phyloP scores from a whole-genome alignment of 2,329 filamentous ascomycete species.

The Paraconiothyrium sp. region DNA sequence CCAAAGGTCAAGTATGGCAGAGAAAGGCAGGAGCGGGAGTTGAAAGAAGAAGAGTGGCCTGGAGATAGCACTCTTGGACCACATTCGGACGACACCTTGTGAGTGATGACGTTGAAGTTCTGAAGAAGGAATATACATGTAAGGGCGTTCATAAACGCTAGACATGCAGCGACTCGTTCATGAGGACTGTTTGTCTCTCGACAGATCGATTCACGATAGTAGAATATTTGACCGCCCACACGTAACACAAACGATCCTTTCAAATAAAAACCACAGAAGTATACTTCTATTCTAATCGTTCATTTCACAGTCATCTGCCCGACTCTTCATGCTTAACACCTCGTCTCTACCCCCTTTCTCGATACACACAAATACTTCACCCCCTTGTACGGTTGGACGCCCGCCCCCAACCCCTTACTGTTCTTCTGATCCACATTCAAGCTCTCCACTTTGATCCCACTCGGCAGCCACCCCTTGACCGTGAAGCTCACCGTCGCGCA shows the following conservation, averaged over 20 bases:
- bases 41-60: no score
- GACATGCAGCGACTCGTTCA: background rate
- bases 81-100: no score
- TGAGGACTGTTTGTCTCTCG: background rate
- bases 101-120: no score
- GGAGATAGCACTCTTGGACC: no score
- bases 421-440: conserved; percentile 75
- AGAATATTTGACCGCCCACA: no score
- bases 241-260: no score
- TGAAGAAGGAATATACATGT: no score
- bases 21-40: no score
- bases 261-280: background rate
- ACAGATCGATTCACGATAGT: no score
- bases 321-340: conserved; percentile 29
- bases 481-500: conserved; percentile 59
- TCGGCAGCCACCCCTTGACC: conserved; percentile 71
- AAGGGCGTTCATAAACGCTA: background rate
- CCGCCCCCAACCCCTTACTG: conserved; percentile 84
- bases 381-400: conserved; percentile 94
- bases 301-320: background rate
- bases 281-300: background rate
- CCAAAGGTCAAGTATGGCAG: no score
- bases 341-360: conserved; percentile 61
- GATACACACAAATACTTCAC: conserved; percentile 93
- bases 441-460: conserved; percentile 70